A percentile compares a stretch with the other conserved stretches of the same genome.
phyloP scores from a whole-genome alignment of 2,329 filamentous ascomycete genomes.

The Neofusicoccum cordaticola region DNA sequence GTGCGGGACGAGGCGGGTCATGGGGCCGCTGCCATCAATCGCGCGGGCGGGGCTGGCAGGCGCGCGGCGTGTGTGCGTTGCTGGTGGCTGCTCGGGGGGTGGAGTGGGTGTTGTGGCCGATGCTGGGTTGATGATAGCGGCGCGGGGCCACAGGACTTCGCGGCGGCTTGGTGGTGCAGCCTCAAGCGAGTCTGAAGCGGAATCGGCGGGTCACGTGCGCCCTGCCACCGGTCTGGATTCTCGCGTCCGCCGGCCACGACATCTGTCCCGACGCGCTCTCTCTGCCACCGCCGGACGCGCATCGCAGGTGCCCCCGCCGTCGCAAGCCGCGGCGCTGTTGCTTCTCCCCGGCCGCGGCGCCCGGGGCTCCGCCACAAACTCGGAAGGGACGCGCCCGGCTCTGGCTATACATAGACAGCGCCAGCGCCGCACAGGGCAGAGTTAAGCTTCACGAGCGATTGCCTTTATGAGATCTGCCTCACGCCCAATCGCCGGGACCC shows the following conservation, averaged over 20 bases:
- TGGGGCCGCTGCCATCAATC: slow-evolving; percentile 17
- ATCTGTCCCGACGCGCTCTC: not conserved
- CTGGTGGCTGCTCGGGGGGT: not conserved
- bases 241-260: not conserved
- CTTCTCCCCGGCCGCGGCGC: not conserved
- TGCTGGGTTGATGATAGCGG: slow-evolving; percentile 15
- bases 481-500: not conserved
- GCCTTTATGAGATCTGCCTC: not conserved
- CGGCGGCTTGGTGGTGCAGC: slow-evolving; percentile 16
- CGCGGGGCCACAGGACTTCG: slow-evolving; percentile 4
- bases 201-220: not conserved
- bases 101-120: slow-evolving; percentile 10
- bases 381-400: not conserved
- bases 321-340: not conserved
- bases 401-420: not conserved
- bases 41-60: not conserved
- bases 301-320: not conserved
- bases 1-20: slow-evolving; percentile 12
- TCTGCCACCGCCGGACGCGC: too few relatives aligned
- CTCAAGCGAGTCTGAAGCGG: not conserved
- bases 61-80: not conserved
- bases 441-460: not conserved
- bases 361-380: not conserved
- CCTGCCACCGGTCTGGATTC: not conserved
- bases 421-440: not conserved